A percentile compares a stretch with the other conserved stretches of the same genome.
Evolutionary conservation across 176 grass and related monocot species (phyloP).

Genomic region (Avena insularis): DNA sequence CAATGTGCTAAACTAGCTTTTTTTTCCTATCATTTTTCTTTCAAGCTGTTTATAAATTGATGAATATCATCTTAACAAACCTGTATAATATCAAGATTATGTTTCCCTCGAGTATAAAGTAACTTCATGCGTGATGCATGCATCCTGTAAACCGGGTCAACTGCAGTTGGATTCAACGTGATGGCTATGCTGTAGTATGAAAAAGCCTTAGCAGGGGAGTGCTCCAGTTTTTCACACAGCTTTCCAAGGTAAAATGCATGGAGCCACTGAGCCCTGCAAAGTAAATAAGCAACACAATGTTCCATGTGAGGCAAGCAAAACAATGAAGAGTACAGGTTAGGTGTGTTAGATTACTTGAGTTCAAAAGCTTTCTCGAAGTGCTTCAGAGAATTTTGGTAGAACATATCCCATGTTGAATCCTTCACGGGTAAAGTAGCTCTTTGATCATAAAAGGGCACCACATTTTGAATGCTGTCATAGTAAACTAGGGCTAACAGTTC

Average conservation of each 20-base stretch:
- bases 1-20: constrained; percentile 16
- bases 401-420: constrained; percentile 77
- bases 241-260: constrained; percentile 99
- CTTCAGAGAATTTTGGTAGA: constrained; percentile 86
- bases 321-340: constrained; percentile 15
- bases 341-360: constrained; percentile 64
- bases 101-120: constrained; percentile 84
- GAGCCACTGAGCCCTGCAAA: constrained; percentile 82
- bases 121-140: constrained; percentile 95
- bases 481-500: constrained; percentile 96
- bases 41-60: constrained; percentile 6
- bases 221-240: constrained; percentile 86
- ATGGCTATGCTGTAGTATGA: constrained; percentile 81
- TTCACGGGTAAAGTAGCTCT: constrained; percentile 83
- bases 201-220: constrained; percentile 84
- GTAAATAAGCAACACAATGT: constrained; percentile 39
- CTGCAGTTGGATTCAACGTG: constrained; percentile 82
- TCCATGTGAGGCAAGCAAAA: constrained; percentile 37
- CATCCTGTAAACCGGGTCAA: constrained; percentile 96
- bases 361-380: constrained; percentile 94
- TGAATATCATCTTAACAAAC: constrained; percentile 50
- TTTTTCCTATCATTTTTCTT: constrained; percentile 3
- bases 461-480: constrained; percentile 93
- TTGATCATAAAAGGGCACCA: constrained; percentile 99
- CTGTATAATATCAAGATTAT: constrained; percentile 81